A percentile compares a stretch with the other conserved stretches of the same genome.
phyloP scores from a whole-genome alignment of 2,329 filamentous ascomycete species.

The Xylaria sp. region DNA sequence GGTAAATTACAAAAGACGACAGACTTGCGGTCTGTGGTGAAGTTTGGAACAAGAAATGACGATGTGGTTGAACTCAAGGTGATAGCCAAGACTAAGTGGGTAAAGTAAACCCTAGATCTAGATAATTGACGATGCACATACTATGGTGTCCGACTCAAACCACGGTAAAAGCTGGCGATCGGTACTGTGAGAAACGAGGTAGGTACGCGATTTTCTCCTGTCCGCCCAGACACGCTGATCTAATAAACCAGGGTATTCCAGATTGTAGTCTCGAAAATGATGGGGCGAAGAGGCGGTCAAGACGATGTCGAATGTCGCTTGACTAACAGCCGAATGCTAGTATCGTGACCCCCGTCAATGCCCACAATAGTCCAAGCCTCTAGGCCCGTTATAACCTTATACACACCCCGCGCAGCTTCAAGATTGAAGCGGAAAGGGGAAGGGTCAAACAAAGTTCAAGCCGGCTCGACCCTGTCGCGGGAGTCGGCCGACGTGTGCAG shows the following conservation, averaged over 20 bases:
- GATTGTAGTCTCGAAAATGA: slow-evolving; percentile 28
- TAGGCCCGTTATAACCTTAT: slow-evolving; percentile 34
- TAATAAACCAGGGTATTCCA: slow-evolving; percentile 11
- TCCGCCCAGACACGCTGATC: background rate
- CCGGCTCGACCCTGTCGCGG: slow-evolving; percentile 25
- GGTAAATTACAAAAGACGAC: slow-evolving; percentile 25
- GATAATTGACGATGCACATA: background rate
- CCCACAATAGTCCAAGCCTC: slow-evolving; percentile 32
- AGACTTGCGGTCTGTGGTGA: slow-evolving; percentile 35
- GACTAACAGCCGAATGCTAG: slow-evolving; percentile 36
- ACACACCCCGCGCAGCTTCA: slow-evolving; percentile 19
- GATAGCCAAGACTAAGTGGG: slow-evolving; percentile 30
- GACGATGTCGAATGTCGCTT: slow-evolving; percentile 22
- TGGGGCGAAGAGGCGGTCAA: slow-evolving; percentile 45
- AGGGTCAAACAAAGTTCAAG: slow-evolving; percentile 24
- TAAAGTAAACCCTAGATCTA: slow-evolving; percentile 20
- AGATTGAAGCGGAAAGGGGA: slow-evolving; percentile 20
- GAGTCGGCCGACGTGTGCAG: slow-evolving; percentile 16
- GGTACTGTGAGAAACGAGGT: slow-evolving; percentile 24
- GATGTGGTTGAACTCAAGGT: slow-evolving; percentile 21
- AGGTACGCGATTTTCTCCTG: slow-evolving; percentile 1
- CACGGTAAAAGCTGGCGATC: slow-evolving; percentile 9
- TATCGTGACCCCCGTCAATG: slow-evolving; percentile 47
- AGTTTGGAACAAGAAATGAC: slow-evolving; percentile 24
- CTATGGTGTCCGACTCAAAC: slow-evolving; percentile 10